A percentile compares a stretch with the other conserved stretches of the same genome.
These are phyloP conservation scores for Raphanus raphanistrum DNA, from an alignment of 345 rosid genomes.

Conservation along the genomic window DNA sequence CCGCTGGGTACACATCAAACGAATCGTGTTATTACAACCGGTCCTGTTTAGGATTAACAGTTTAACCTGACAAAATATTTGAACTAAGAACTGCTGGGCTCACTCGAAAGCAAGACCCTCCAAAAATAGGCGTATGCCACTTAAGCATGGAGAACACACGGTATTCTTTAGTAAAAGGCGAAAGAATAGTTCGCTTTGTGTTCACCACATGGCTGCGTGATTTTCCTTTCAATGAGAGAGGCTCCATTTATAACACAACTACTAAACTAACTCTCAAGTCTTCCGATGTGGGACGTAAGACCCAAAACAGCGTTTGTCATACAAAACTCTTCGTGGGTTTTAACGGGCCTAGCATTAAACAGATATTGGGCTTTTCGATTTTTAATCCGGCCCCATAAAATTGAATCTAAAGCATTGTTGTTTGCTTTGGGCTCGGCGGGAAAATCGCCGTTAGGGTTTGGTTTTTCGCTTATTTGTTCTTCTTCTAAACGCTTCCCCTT, in stretches of 20 bases:
- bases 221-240: neutral
- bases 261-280: neutral
- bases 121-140: conserved; percentile 43
- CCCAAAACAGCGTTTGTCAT: neutral
- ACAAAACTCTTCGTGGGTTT: neutral
- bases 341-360: neutral
- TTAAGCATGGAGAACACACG: conserved; percentile 35
- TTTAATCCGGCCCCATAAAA: neutral
- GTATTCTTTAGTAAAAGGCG: conserved; percentile 44
- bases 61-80: no score
- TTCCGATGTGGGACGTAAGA: conserved; percentile 15
- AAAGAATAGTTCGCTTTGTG: conserved; percentile 40
- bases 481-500: neutral
- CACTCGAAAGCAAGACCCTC: conserved; percentile 19
- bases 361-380: neutral
- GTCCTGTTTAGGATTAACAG: neutral
- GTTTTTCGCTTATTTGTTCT: neutral
- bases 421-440: conserved; percentile 36
- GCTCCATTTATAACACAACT: neutral
- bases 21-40: neutral
- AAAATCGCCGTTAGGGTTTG: conserved; percentile 40
- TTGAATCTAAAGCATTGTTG: neutral
- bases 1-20: neutral
- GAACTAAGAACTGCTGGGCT: neutral
- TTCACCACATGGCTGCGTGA: conserved; percentile 33